Percentiles rank a stretch among this genome's conserved stretches.
These are phyloP conservation scores for Paxillus involutus DNA, from an alignment of 768 basidiomycete genomes.

Conservation along the genomic window DNA sequence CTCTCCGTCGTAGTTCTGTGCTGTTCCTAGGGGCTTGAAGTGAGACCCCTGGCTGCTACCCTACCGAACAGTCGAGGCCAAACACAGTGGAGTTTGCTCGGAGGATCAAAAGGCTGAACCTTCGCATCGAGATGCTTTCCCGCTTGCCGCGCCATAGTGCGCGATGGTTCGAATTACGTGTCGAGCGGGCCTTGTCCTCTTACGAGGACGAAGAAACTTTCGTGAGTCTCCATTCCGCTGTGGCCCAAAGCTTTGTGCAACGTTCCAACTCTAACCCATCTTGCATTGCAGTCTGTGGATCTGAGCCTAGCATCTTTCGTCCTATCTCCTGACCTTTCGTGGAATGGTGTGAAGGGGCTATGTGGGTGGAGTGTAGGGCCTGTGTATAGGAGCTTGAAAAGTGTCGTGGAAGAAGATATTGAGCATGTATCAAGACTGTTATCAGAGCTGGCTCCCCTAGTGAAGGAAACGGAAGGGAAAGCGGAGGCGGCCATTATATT, in stretches of 20 bases:
- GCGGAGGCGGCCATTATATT: neutral
- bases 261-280: neutral
- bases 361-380: conserved; percentile 33
- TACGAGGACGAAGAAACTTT: conserved; percentile 4
- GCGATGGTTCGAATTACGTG: conserved; percentile 10
- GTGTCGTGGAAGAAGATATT: conserved; percentile 38
- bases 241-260: neutral
- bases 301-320: conserved; percentile 10
- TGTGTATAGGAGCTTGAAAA: conserved; percentile 35
- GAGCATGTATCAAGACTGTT: conserved; percentile 43
- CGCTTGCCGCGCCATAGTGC: conserved; percentile 8
- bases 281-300: conserved; percentile 10
- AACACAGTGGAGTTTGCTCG: neutral
- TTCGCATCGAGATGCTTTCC: conserved; percentile 5
- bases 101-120: neutral
- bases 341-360: conserved; percentile 27
- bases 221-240: conserved; percentile 6
- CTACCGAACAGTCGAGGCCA: neutral
- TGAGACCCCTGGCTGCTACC: no score
- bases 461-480: conserved; percentile 8
- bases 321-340: conserved; percentile 14
- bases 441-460: conserved; percentile 37
- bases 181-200: conserved; percentile 5
- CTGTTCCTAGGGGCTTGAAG: neutral
- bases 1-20: neutral